Evolutionary conservation across 805 yeast genomes (phyloP).

Genomic region (Sugiyamaella boreocaroliniensis): DNA sequence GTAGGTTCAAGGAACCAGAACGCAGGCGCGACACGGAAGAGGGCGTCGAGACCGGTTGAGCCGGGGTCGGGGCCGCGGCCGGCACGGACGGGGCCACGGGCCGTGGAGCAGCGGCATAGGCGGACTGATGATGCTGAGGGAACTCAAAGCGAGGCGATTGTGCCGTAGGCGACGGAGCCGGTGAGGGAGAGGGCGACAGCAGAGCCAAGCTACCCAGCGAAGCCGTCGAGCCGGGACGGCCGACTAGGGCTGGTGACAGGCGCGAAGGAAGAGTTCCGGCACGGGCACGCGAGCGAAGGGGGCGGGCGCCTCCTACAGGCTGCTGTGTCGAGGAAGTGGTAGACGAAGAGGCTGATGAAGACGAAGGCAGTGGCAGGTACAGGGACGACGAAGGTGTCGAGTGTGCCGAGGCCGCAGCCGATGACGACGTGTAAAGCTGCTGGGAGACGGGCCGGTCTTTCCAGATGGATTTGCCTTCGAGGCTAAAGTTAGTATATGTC

Average conservation of each 20-base stretch:
- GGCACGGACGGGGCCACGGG: neutral
- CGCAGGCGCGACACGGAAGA: slow-evolving; percentile 16
- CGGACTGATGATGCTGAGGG: neutral
- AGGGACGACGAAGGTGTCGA: slow-evolving; percentile 8
- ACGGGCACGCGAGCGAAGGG: slow-evolving; percentile 51
- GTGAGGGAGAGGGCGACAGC: slow-evolving; percentile 25
- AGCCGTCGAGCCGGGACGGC: slow-evolving; percentile 15
- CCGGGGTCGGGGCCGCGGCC: neutral
- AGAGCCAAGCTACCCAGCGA: slow-evolving; percentile 31
- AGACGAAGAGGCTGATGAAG: slow-evolving; percentile 1
- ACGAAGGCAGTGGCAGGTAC: slow-evolving; percentile 1
- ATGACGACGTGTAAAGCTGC: slow-evolving; percentile 12
- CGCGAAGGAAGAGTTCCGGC: slow-evolving; percentile 77
- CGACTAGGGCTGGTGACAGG: slow-evolving; percentile 31
- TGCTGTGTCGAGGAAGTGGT: slow-evolving; percentile 7
- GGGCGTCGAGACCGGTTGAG: neutral
- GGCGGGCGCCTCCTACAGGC: slow-evolving; percentile 27
- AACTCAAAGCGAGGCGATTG: slow-evolving; percentile 4
- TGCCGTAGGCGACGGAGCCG: slow-evolving; percentile 13
- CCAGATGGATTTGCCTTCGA: slow-evolving; percentile 15
- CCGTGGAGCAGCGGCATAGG: neutral
- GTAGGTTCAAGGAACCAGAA: slow-evolving; percentile 24
- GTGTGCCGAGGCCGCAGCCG: neutral
- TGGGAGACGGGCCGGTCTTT: slow-evolving; percentile 15
- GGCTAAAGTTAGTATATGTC: neutral